These are phyloP conservation scores for Peronospora farinosa DNA, from an alignment of 352 stramenopile genomes.

Conservation along the genomic window DNA sequence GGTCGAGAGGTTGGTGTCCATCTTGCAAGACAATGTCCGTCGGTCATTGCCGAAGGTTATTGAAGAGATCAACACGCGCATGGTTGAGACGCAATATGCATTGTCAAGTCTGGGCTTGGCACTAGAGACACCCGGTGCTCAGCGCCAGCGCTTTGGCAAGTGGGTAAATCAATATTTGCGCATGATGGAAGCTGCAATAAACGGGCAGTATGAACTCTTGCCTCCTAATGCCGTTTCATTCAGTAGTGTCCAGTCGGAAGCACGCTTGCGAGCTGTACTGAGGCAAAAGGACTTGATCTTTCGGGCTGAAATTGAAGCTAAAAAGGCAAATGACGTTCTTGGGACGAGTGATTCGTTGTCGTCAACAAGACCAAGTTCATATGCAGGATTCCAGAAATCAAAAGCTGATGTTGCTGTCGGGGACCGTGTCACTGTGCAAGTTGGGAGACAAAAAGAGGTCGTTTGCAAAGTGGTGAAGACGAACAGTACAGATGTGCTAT, in stretches of 20 bases:
- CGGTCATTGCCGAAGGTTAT: slow-evolving; percentile 42
- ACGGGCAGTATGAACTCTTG: slow-evolving; percentile 26
- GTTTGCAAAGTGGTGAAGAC: slow-evolving; percentile 16
- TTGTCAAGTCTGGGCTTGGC: slow-evolving; percentile 24
- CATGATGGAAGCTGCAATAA: slow-evolving; percentile 29
- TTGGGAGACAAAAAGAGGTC: not conserved
- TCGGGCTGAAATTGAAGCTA: slow-evolving; percentile 21
- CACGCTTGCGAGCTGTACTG: slow-evolving; percentile 32
- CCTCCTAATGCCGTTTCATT: slow-evolving; percentile 1
- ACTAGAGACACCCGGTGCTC: slow-evolving; percentile 15
- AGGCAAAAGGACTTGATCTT: slow-evolving; percentile 28
- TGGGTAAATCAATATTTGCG: slow-evolving; percentile 29
- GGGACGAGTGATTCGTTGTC: not conserved
- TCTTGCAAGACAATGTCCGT: slow-evolving; percentile 48
- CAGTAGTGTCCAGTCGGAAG: slow-evolving; percentile 1
- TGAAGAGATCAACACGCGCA: slow-evolving; percentile 31
- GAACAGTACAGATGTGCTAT: slow-evolving; percentile 15
- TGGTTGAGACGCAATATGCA: slow-evolving; percentile 16
- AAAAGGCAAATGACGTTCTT: slow-evolving; percentile 3
- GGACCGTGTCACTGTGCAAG: slow-evolving; percentile 16
- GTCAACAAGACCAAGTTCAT: not conserved
- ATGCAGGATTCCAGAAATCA: not conserved
- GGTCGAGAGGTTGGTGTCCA: slow-evolving; percentile 32
- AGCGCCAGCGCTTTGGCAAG: slow-evolving; percentile 30
- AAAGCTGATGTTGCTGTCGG: slow-evolving; percentile 10